Percentiles rank a stretch among this genome's conserved stretches.
Evolutionary conservation across 1,284 basidiomycete genomes (phyloP).

Genomic region (Trametes hirsuta): DNA sequence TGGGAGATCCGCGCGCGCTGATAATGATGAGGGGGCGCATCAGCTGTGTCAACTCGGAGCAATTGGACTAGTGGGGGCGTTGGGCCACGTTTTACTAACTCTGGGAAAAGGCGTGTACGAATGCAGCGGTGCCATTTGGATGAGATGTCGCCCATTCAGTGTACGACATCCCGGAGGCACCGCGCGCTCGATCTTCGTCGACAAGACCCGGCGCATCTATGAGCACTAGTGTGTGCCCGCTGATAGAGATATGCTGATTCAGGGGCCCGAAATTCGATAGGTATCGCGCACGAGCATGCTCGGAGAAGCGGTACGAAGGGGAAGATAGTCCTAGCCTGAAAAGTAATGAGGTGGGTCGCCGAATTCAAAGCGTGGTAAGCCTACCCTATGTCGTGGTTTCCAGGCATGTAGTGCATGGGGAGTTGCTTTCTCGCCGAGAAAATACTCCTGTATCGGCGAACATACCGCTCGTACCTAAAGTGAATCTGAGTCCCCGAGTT

Average conservation of each 20-base stretch:
- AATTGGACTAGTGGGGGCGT: neutral
- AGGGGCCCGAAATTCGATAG: constrained; percentile 66
- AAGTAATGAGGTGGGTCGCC: constrained; percentile 12
- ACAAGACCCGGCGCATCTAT: constrained; percentile 79
- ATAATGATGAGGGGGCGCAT: neutral
- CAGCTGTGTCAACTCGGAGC: neutral
- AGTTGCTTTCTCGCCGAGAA: constrained; percentile 47
- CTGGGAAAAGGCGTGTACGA: constrained; percentile 58
- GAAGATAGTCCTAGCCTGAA: constrained; percentile 61
- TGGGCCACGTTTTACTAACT: constrained; percentile 39
- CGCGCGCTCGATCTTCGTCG: constrained; percentile 77
- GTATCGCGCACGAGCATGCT: constrained; percentile 65
- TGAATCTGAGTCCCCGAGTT: neutral
- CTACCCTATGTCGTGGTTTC: constrained; percentile 88
- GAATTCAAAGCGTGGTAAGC: constrained; percentile 23
- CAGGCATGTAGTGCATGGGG: constrained; percentile 75
- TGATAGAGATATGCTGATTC: constrained; percentile 56
- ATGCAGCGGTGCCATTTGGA: constrained; percentile 67
- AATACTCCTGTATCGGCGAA: constrained; percentile 67
- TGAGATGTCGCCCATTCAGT: constrained; percentile 58
- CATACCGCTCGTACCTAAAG: constrained; percentile 71
- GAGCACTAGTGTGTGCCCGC: constrained; percentile 74
- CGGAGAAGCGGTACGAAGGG: constrained; percentile 50
- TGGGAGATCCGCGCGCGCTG: constrained; percentile 15
- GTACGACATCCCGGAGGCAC: constrained; percentile 45